phyloP scores from a whole-genome alignment of 495 filamentous ascomycete genomes.

The Podospora anserina region DNA sequence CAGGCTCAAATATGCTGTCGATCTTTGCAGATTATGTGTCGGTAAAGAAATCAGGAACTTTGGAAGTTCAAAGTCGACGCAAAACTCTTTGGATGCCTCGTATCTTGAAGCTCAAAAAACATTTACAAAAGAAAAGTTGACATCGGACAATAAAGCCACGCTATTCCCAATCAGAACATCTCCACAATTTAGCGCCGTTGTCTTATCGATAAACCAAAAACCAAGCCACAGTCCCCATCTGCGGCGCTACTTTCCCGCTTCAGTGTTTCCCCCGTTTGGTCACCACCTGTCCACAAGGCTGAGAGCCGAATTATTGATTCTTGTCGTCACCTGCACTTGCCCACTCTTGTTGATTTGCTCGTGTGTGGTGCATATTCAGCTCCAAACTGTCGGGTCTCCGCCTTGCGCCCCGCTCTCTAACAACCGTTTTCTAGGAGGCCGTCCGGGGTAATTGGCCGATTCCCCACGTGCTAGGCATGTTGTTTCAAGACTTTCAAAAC shows the following conservation, averaged over 20 bases:
- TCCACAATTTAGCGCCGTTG: background rate
- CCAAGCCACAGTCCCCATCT: background rate
- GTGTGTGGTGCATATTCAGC: constrained; percentile 1
- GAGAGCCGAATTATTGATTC: background rate
- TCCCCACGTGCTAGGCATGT: background rate
- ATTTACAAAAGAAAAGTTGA: background rate
- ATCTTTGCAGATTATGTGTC: background rate
- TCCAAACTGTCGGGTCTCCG: constrained; percentile 6
- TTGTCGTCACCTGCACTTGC: background rate
- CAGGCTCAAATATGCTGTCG: background rate
- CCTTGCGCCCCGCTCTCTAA: background rate
- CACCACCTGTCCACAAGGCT: constrained; percentile 6
- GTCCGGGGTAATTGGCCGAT: background rate
- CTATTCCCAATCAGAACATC: background rate
- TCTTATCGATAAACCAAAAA: background rate
- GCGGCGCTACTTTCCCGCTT: background rate
- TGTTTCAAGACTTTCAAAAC: background rate
- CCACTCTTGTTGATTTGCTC: background rate
- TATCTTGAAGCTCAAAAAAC: background rate
- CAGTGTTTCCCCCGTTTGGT: background rate
- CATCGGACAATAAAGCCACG: background rate
- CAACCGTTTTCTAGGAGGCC: constrained; percentile 5
- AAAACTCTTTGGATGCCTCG: background rate
- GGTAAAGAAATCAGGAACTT: background rate
- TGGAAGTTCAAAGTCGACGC: background rate